Evolutionary conservation across 75 land plant genomes (phyloP).

Genomic region (Ceratopteris richardii): DNA sequence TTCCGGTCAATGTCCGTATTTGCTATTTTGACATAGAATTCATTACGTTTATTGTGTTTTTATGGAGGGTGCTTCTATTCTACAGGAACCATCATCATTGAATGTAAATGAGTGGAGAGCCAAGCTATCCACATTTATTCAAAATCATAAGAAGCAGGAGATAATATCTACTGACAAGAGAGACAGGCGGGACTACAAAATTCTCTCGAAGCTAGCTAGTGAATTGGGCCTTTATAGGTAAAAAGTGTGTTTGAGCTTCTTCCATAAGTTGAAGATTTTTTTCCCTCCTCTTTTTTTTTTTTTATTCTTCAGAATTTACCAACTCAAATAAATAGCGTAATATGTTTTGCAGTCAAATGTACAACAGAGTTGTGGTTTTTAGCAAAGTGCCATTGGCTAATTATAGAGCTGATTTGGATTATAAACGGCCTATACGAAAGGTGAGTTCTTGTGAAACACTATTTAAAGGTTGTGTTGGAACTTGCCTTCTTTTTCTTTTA

Average conservation of each 20-base stretch:
- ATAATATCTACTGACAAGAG: constrained; percentile 73
- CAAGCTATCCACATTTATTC: constrained; percentile 59
- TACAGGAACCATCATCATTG: background rate
- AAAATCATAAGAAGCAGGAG: constrained; percentile 55
- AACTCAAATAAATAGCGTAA: constrained; percentile 1
- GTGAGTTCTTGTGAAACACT: constrained; percentile 17
- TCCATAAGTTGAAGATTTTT: background rate
- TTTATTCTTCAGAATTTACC: background rate
- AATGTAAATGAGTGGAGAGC: constrained; percentile 90
- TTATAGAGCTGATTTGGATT: constrained; percentile 95
- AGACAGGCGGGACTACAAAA: constrained; percentile 73
- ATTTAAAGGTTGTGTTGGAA: background rate
- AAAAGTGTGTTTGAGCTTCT: background rate
- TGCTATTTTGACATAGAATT: background rate
- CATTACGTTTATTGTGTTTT: background rate
- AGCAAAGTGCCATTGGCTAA: constrained; percentile 93
- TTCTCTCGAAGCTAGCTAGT: constrained; percentile 61
- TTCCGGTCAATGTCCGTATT: background rate
- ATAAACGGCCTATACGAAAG: constrained; percentile 89
- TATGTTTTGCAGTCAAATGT: constrained; percentile 43
- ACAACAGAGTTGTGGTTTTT: constrained; percentile 85
- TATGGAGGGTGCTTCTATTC: background rate
- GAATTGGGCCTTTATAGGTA: constrained; percentile 86
- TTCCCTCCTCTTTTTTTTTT: background rate
- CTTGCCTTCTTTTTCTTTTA: background rate